phyloP scores from a whole-genome alignment of 352 stramenopile species.

The Phytophthora syringae region DNA sequence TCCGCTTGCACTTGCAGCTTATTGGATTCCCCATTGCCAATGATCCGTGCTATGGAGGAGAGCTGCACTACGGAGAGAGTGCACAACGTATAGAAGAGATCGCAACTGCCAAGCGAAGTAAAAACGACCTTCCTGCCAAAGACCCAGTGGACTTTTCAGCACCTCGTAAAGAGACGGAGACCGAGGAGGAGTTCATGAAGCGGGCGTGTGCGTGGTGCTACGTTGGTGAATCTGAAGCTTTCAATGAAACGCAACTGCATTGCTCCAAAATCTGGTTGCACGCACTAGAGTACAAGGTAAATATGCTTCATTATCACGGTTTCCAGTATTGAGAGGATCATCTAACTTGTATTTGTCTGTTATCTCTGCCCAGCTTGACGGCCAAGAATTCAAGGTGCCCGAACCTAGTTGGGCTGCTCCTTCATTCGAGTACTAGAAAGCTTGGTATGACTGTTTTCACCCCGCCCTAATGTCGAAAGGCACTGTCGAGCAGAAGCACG shows the following conservation, averaged over 20 bases:
- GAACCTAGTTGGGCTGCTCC: slow-evolving; percentile 66
- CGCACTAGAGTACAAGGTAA: slow-evolving; percentile 88
- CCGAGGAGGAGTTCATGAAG: slow-evolving; percentile 74
- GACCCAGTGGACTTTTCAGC: slow-evolving; percentile 63
- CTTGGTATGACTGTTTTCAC: not conserved
- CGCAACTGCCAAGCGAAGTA: slow-evolving; percentile 43
- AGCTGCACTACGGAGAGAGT: slow-evolving; percentile 91
- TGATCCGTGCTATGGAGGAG: slow-evolving; percentile 96
- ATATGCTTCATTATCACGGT: slow-evolving; percentile 6
- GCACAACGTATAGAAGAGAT: slow-evolving; percentile 53
- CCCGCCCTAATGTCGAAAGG: slow-evolving; percentile 54
- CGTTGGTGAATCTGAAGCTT: slow-evolving; percentile 65
- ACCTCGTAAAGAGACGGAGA: slow-evolving; percentile 62
- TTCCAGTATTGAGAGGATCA: not conserved
- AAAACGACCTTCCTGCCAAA: slow-evolving; percentile 41
- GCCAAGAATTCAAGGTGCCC: slow-evolving; percentile 62
- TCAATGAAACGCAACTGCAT: slow-evolving; percentile 87
- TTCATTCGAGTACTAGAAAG: slow-evolving; percentile 48
- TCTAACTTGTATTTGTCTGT: slow-evolving; percentile 17
- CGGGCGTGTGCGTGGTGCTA: slow-evolving; percentile 84
- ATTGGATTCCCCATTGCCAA: slow-evolving; percentile 96
- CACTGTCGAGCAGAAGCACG: slow-evolving; percentile 62
- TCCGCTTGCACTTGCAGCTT: slow-evolving; percentile 96
- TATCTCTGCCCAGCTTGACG: slow-evolving; percentile 59
- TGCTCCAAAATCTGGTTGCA: slow-evolving; percentile 90